Percentiles rank a stretch among this genome's conserved stretches.
Evolutionary conservation across 2,329 filamentous ascomycete genomes (phyloP).

Genomic region (Ceratocystis papillata): DNA sequence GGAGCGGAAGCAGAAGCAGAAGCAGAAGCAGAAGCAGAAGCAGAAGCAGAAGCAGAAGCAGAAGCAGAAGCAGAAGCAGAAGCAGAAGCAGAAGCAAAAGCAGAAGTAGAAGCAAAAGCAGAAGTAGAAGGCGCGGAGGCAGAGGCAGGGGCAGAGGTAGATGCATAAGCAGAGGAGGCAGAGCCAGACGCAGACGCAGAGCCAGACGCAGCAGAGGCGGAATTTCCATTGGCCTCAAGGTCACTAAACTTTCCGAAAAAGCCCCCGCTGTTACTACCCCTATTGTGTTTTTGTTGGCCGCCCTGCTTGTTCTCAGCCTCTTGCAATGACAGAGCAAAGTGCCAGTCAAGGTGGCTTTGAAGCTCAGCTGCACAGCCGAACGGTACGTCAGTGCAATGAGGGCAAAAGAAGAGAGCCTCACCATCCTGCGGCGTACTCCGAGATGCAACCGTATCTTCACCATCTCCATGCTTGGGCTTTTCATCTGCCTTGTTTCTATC

Average conservation of each 20-base stretch:
- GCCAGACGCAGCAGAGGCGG: not conserved
- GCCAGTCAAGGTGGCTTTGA: slow-evolving; percentile 82
- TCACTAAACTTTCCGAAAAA: not conserved
- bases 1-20: not conserved
- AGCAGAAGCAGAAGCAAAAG: not conserved
- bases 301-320: slow-evolving; percentile 37
- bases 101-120: not conserved
- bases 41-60: not conserved
- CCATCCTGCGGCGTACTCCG: too few relatives aligned
- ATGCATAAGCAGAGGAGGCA: not conserved
- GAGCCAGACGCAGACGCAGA: not conserved
- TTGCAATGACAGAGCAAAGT: slow-evolving; percentile 80
- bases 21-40: not conserved
- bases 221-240: not conserved
- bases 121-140: not conserved
- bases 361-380: slow-evolving; percentile 40
- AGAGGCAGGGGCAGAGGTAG: not conserved
- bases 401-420: slow-evolving; percentile 20
- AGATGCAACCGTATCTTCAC: not conserved
- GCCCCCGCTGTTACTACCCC: not conserved
- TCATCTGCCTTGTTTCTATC: not conserved
- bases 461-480: not conserved
- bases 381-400: slow-evolving; percentile 13
- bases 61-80: not conserved
- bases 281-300: slow-evolving; percentile 2